Conservation (phyloP, 2,329 filamentous ascomycete genomes). For the Venturia asperata region DNA sequence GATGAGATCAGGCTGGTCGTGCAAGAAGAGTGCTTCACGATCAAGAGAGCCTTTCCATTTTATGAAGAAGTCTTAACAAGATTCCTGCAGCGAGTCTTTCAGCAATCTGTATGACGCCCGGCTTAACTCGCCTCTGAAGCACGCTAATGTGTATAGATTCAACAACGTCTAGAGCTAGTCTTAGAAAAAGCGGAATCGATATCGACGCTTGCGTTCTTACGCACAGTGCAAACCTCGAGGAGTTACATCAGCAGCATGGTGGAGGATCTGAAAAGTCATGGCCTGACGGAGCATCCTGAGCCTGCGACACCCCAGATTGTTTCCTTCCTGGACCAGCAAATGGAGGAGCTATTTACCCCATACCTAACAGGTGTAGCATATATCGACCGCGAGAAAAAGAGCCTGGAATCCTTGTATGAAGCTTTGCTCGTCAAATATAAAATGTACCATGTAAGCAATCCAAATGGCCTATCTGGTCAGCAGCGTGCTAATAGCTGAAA, state of each 20-base stretch:
- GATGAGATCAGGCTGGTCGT: slow-evolving; percentile 94
- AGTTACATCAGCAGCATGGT: slow-evolving; percentile 81
- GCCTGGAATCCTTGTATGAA: slow-evolving; percentile 20
- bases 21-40: slow-evolving; percentile 94
- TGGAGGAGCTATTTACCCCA: slow-evolving; percentile 59
- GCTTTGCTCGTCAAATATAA: slow-evolving; percentile 78
- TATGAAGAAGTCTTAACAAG: slow-evolving; percentile 89
- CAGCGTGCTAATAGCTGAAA: slow-evolving; percentile 22
- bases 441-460: slow-evolving; percentile 62
- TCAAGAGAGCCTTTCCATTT: slow-evolving; percentile 92
- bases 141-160: slow-evolving; percentile 49
- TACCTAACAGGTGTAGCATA: slow-evolving; percentile 58
- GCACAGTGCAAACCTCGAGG: slow-evolving; percentile 82
- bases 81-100: slow-evolving; percentile 92
- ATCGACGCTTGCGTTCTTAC: slow-evolving; percentile 83
- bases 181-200: slow-evolving; percentile 89
- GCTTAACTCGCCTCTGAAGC: neutral
- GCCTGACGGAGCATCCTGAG: slow-evolving; percentile 90
- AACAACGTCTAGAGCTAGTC: slow-evolving; percentile 91
- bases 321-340: slow-evolving; percentile 58
- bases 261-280: slow-evolving; percentile 89
- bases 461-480: slow-evolving; percentile 21
- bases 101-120: slow-evolving; percentile 58
- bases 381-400: slow-evolving; percentile 21
- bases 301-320: slow-evolving; percentile 80